Evolutionary conservation across 2,329 filamentous ascomycete genomes (phyloP).

Genomic region (Arachnopeziza araneosa): DNA sequence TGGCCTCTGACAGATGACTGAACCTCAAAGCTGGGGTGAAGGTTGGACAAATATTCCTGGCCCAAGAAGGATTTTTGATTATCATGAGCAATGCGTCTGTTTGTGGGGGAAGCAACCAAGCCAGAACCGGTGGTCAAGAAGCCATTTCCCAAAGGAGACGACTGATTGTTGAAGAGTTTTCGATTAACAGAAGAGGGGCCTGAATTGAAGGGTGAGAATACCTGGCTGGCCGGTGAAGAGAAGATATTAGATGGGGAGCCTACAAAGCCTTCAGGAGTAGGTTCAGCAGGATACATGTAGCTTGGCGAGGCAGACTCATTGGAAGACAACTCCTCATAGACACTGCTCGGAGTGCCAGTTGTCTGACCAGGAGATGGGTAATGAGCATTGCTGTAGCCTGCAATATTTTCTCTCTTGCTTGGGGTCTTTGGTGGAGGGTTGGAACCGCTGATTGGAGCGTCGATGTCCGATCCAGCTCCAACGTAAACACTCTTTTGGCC

Average conservation of each 20-base stretch:
- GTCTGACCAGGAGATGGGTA: neutral
- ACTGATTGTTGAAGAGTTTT: neutral
- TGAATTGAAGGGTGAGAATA: neutral
- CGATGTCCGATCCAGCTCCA: neutral
- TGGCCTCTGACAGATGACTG: neutral
- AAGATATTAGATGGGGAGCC: neutral
- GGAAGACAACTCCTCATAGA: neutral
- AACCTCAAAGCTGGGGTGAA: neutral
- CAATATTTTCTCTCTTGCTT: neutral
- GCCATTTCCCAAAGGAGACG: too few relatives aligned
- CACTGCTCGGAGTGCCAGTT: neutral
- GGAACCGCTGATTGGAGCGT: neutral
- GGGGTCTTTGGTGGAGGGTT: neutral
- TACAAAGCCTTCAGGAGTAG: neutral
- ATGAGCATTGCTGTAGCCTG: neutral
- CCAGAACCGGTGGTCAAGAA: too few relatives aligned
- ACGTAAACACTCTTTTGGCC: neutral
- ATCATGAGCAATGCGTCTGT: neutral
- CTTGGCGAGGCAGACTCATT: neutral
- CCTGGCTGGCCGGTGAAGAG: neutral
- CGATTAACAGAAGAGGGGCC: neutral
- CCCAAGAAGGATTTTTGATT: neutral
- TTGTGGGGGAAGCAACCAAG: neutral
- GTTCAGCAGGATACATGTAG: neutral
- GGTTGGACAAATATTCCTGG: neutral